These are phyloP conservation scores for Cladobotryum protrusum DNA, from an alignment of 2,329 filamentous ascomycete genomes.

Conservation along the genomic window DNA sequence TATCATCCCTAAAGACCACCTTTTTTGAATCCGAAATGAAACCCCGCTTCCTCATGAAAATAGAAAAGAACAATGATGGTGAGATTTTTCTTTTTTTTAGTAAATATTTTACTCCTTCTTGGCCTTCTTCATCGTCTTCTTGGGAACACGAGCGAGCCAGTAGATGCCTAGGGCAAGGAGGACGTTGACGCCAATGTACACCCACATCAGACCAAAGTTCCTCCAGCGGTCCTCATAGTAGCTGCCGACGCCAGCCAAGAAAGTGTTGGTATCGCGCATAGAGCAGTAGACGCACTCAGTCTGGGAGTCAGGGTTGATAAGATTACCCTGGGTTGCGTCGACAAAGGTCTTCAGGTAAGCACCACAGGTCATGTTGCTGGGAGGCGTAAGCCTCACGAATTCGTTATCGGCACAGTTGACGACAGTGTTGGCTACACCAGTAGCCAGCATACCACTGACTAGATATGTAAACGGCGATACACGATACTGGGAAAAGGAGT, in stretches of 20 bases:
- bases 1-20: no score
- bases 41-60: not conserved
- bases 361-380: conserved; percentile 49
- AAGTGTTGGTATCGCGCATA: conserved; percentile 45
- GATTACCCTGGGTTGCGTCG: conserved; percentile 41
- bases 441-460: conserved; percentile 63
- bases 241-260: conserved; percentile 42
- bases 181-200: conserved; percentile 55
- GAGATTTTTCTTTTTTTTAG: not conserved
- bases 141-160: conserved; percentile 46
- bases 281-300: conserved; percentile 51
- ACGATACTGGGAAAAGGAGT: conserved; percentile 46
- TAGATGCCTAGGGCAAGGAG: conserved; percentile 49
- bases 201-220: conserved; percentile 60
- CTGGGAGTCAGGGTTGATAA: conserved; percentile 43
- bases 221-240: conserved; percentile 58
- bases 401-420: conserved; percentile 67
- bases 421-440: conserved; percentile 59
- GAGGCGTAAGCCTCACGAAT: conserved; percentile 59
- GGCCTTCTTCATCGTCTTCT: conserved; percentile 36
- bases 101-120: conserved; percentile 19
- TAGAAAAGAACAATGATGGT: conserved; percentile 2
- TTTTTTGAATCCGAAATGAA: not conserved
- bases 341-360: conserved; percentile 53
- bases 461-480: conserved; percentile 79